Conservation (phyloP, 2,329 filamentous ascomycete genomes). For the Aspergillus melleus region DNA sequence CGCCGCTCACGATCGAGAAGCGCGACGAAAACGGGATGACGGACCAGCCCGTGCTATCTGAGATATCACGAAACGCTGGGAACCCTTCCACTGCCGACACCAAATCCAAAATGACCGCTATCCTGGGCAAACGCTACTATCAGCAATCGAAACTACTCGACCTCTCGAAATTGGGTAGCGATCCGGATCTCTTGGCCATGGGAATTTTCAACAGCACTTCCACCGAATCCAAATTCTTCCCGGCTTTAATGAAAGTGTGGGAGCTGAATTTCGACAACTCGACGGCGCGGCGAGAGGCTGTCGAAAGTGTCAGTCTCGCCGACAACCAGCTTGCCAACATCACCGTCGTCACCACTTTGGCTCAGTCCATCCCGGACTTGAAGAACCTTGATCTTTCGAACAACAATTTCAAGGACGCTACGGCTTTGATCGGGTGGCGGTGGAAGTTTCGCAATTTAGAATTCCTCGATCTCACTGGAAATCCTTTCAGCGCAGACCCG, state of each 20-base stretch:
- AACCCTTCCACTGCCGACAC: slow-evolving; percentile 57
- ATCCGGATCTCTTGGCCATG: slow-evolving; percentile 69
- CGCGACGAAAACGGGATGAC: slow-evolving; percentile 35
- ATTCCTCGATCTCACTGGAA: slow-evolving; percentile 75
- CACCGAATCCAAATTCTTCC: slow-evolving; percentile 83
- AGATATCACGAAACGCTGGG: slow-evolving; percentile 30
- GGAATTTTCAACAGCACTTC: slow-evolving; percentile 73
- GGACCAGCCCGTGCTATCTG: slow-evolving; percentile 24
- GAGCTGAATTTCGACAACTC: slow-evolving; percentile 72
- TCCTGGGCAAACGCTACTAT: slow-evolving; percentile 75
- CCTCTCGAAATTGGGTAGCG: slow-evolving; percentile 73
- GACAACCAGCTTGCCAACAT: slow-evolving; percentile 77
- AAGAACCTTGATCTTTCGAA: slow-evolving; percentile 86
- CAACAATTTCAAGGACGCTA: slow-evolving; percentile 72
- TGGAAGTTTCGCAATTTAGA: slow-evolving; percentile 76
- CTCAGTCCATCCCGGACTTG: slow-evolving; percentile 78
- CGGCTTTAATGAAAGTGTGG: slow-evolving; percentile 84
- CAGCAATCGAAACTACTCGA: slow-evolving; percentile 72
- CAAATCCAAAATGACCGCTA: slow-evolving; percentile 67
- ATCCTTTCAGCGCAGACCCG: slow-evolving; percentile 67
- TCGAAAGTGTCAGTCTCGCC: slow-evolving; percentile 78
- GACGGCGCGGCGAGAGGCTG: slow-evolving; percentile 72
- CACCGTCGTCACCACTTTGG: slow-evolving; percentile 69
- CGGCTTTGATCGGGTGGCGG: slow-evolving; percentile 72
- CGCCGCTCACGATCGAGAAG: slow-evolving; percentile 56